A percentile compares a stretch with the other conserved stretches of the same genome.
These are phyloP conservation scores for Hanseniaspora mollemarum DNA, from an alignment of 805 yeast genomes.

Conservation along the genomic window DNA sequence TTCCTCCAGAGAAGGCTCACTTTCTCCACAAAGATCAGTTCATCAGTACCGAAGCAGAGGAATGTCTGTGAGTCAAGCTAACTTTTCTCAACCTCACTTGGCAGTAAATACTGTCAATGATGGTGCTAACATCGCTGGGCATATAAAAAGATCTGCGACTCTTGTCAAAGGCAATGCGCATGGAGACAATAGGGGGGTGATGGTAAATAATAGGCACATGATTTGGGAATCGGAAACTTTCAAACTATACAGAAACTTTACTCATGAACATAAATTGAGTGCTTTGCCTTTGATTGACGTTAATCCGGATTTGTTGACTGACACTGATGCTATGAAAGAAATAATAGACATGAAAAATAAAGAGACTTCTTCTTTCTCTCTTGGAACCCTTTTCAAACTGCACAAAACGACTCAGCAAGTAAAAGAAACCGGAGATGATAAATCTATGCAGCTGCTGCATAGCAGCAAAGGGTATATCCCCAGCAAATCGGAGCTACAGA, in stretches of 20 bases:
- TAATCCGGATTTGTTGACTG: conserved; percentile 3
- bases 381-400: conserved; percentile 13
- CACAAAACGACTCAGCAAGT: conserved; percentile 6
- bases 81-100: conserved; percentile 11
- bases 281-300: conserved; percentile 19
- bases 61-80: conserved; percentile 17
- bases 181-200: conserved; percentile 10
- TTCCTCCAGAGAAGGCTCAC: conserved; percentile 7
- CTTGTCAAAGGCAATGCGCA: neutral
- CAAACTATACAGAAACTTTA: conserved; percentile 24
- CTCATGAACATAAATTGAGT: conserved; percentile 24
- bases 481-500: conserved; percentile 14
- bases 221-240: conserved; percentile 22
- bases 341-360: neutral
- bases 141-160: conserved; percentile 12
- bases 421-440: conserved; percentile 1
- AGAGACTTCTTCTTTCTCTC: conserved; percentile 10
- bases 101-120: conserved; percentile 17
- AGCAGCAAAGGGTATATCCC: conserved; percentile 11
- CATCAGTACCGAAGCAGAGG: conserved; percentile 22
- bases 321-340: conserved; percentile 9
- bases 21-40: conserved; percentile 13
- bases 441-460: neutral
- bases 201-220: conserved; percentile 14
- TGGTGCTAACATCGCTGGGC: conserved; percentile 15